Base-by-base conservation (phyloP, 768 basidiomycete species). In the Mycena vulgaris region DNA sequence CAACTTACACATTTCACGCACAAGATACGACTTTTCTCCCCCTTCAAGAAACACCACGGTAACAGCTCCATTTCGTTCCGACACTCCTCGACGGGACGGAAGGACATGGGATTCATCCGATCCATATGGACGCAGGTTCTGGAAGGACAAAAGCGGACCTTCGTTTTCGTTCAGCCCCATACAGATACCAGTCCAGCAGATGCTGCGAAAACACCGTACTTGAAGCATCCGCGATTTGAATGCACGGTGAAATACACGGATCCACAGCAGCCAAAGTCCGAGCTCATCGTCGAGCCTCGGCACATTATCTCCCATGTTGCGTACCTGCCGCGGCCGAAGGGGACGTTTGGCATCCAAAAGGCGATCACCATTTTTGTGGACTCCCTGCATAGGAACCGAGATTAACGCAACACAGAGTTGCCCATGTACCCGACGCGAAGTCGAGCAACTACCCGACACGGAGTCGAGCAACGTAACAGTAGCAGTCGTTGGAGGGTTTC, bases 131-230 rank as follows among this genome's bases (percentile, higher is more conserved):
- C 49, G 25, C 37, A 28, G 28, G 48, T 14, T 25, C 61, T 63
- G 5, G 35, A 63, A 27, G 61, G 61, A 51, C 25, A 63, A 27
- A 16, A 8, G 27, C 65, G 48, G 30, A 69, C 39, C n/a, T 64
- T 69, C 37, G 27, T 60, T 5, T 17, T 69, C 37, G 57, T 69
- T 30, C 63, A 52, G 14, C 64, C 52, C 25, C 59, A 71, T 56
- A 45, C 37, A 5, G 28, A 3, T 16, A 4, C 55, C 33, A 49
- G 9, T 31, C 42, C 58, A 3, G 16, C 30, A 9, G 52, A 69
- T 48, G 30, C 23, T 1, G 42, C 31, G 0, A 4, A 47, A 58
- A 64, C 39, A 8, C 63, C 62, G 2, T 69, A 31, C 21, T 9
- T 19, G 11, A 42, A n/a, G 11, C 47, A 28, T 49, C 40, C 57